Base-by-base conservation (phyloP, 169 alveolate genomes). In the Eimeria falciformis region DNA sequence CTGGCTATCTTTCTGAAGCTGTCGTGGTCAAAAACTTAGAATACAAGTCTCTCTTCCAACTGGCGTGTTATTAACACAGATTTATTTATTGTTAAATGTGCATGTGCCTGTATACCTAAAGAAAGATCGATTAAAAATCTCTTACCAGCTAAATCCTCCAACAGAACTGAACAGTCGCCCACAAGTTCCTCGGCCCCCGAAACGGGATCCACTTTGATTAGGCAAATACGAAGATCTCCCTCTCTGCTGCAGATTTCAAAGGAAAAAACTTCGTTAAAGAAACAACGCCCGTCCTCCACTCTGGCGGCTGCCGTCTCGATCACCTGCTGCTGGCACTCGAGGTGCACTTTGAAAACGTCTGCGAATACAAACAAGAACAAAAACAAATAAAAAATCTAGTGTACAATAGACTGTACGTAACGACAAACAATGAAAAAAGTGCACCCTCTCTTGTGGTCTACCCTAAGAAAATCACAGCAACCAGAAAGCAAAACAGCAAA, bases 291-390 rank as follows among this genome's bases (percentile, higher is more conserved):
- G 46, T 56, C 62, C 27, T 55, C 83, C 58, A 85, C 73, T 7
- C 69, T 68, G 0, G 82, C 92, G 1, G 92, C 78, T 50, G 75
- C 83, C 2, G 92, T 85, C 92, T 85, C 92, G 11, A 85, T 85
- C 55, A 85, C 92, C 40, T 85, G 92, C 40, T 85, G 92, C 73
- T 85, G 92, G 29, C 92, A 85, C 75, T 85, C 92, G 75, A 85
- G 56, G 46, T 85, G 92, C 53, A 85, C 84, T 71, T 85, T 85
- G 92, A 62, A 85, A 53, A 85, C 23, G 55, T 71, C 82, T 71
- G 82, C 55, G 17, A 23, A 21, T 37, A 65, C 75, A 65, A 65
- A 9, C 14, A 50, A 50, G 7, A 9, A 50, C 7, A 9, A 9
- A 50, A 50, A 9, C 14, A 50, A 50, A 9, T 50, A 50, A 50